Conservation (phyloP, 306 rosid species). For the Corylus avellana region DNA sequence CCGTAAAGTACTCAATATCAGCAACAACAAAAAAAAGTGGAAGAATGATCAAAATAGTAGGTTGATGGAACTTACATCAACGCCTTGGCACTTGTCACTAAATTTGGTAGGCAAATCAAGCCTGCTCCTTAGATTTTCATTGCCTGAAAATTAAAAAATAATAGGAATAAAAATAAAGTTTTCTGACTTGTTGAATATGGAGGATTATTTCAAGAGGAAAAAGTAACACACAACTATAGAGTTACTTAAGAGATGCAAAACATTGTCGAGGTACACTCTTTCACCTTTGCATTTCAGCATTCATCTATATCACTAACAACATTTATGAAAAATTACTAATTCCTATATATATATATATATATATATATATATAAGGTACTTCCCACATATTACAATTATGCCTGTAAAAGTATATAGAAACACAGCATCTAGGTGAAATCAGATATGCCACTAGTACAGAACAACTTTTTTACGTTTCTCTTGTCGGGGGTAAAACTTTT, state of each 20-base stretch:
- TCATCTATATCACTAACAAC: background rate
- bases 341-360: too few relatives aligned
- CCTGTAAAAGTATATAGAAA: background rate
- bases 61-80: conserved; percentile 45
- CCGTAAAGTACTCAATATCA: background rate
- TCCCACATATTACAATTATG: background rate
- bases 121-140: conserved; percentile 32
- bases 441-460: background rate
- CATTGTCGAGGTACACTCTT: background rate
- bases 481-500: background rate
- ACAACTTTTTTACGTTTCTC: background rate
- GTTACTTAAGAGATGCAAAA: background rate
- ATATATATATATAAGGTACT: background rate
- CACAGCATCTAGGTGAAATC: background rate
- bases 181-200: background rate
- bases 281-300: background rate
- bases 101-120: conserved; percentile 29
- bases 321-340: background rate
- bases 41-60: background rate
- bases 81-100: conserved; percentile 39
- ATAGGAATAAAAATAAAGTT: background rate
- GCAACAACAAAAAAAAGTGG: background rate
- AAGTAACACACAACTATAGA: background rate
- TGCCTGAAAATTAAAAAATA: conserved; percentile 36
- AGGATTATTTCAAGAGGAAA: background rate